These are phyloP conservation scores for Celoporthe dispersa DNA, from an alignment of 2,329 filamentous ascomycete genomes.

Conservation along the genomic window DNA sequence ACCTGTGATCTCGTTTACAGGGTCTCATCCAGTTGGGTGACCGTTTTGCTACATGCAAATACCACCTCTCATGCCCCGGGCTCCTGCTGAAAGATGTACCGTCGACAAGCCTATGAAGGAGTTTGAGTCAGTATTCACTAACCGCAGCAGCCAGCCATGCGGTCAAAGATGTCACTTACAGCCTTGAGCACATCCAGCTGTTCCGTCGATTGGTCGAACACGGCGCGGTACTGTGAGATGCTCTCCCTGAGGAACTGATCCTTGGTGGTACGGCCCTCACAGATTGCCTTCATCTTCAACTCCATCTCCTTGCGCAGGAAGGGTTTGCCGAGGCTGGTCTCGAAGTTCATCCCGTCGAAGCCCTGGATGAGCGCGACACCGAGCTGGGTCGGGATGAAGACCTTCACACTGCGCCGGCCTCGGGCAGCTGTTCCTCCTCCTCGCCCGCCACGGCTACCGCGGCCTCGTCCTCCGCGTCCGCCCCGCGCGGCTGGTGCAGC, in stretches of 20 bases:
- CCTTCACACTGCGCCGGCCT: conserved; percentile 64
- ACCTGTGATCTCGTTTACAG: not conserved
- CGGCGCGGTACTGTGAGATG: conserved; percentile 81
- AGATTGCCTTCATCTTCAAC: conserved; percentile 94
- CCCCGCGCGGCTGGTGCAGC: conserved; percentile 43
- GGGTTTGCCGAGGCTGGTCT: conserved; percentile 91
- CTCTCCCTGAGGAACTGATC: conserved; percentile 80
- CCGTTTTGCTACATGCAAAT: conserved; percentile 1
- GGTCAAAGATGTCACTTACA: conserved; percentile 49
- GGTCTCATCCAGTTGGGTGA: not conserved
- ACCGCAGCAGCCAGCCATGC: not conserved
- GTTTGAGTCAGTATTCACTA: conserved; percentile 27
- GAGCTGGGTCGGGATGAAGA: conserved; percentile 91
- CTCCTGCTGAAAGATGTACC: conserved; percentile 52
- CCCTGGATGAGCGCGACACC: conserved; percentile 92
- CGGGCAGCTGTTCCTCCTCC: conserved; percentile 47
- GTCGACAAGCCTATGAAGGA: conserved; percentile 52
- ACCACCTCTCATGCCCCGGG: conserved; percentile 13
- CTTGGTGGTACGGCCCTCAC: conserved; percentile 79
- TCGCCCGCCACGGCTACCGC: conserved; percentile 48
- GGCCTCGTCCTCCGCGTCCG: conserved; percentile 53
- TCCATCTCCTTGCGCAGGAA: conserved; percentile 99
- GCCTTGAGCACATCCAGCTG: conserved; percentile 70
- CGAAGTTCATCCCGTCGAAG: conserved; percentile 92
- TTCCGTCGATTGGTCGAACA: conserved; percentile 81